Evolutionary conservation across 2,329 filamentous ascomycete species (phyloP).

Genomic region (Paraphoma sp.): DNA sequence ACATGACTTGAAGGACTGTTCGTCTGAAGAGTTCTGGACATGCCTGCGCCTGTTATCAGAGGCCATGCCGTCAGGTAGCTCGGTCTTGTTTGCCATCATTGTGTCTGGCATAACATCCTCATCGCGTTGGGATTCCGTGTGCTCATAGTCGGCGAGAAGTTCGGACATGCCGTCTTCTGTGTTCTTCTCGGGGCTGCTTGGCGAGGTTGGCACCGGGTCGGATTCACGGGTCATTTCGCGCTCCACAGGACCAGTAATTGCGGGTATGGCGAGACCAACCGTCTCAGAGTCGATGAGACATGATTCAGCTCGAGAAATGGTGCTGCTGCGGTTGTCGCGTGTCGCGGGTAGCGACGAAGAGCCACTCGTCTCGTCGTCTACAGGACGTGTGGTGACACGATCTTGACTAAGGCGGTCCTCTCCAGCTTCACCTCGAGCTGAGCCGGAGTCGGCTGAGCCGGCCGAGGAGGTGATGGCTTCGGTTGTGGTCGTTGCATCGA

Average conservation of each 20-base stretch:
- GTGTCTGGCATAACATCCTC: constrained; percentile 2
- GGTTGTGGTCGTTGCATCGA: constrained; percentile 37
- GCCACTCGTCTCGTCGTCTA: neutral
- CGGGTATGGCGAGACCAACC: constrained; percentile 29
- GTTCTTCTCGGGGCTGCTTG: constrained; percentile 17
- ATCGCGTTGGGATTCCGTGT: constrained; percentile 32
- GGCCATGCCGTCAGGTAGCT: constrained; percentile 3
- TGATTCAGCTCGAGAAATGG: constrained; percentile 33
- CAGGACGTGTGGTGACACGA: neutral
- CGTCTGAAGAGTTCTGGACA: constrained; percentile 37
- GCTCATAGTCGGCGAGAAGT: constrained; percentile 39
- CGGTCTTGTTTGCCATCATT: neutral
- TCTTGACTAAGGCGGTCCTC: constrained; percentile 1
- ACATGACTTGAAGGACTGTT: constrained; percentile 44
- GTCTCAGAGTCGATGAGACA: constrained; percentile 40
- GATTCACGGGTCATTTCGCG: constrained; percentile 2
- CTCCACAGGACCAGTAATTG: no score
- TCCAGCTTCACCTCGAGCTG: neutral
- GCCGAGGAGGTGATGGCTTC: constrained; percentile 25
- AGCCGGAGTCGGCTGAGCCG: constrained; percentile 6
- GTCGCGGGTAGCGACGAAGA: constrained; percentile 1
- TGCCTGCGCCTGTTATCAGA: constrained; percentile 27
- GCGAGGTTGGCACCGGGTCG: constrained; percentile 2
- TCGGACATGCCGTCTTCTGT: constrained; percentile 44
- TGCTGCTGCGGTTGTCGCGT: constrained; percentile 23